A percentile compares a stretch with the other conserved stretches of the same genome.
Conservation (phyloP, 225 moss, liverwort and hornwort genomes). For the Marchantia paleacea region DNA sequence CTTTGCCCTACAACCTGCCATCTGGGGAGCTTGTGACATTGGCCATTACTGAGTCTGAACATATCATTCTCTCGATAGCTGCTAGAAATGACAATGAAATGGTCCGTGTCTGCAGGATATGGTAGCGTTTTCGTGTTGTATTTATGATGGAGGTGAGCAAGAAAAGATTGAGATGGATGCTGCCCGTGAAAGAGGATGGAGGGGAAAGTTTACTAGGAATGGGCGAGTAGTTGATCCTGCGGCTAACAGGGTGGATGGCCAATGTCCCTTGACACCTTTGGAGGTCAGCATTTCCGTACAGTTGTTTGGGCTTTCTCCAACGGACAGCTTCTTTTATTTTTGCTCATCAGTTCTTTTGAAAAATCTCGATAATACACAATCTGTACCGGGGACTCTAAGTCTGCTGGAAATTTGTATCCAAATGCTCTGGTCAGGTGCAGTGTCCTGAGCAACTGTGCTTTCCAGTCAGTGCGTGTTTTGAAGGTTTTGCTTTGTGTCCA, state of each 20-base stretch:
- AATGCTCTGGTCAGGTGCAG: neutral
- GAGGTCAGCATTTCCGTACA: conserved; percentile 46
- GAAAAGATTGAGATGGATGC: conserved; percentile 78
- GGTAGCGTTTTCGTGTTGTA: conserved; percentile 97
- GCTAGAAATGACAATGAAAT: neutral
- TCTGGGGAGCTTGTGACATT: neutral
- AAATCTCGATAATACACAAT: neutral
- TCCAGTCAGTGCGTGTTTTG: neutral
- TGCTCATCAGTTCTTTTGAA: neutral
- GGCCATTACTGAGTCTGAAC: neutral
- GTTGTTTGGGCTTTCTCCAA: neutral
- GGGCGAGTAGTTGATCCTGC: conserved; percentile 65
- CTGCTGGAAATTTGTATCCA: neutral
- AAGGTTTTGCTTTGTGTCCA: neutral
- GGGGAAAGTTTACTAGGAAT: conserved; percentile 81
- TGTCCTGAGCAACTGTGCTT: neutral
- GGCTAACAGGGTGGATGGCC: conserved; percentile 75
- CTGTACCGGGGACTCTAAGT: neutral
- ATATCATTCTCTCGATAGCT: neutral
- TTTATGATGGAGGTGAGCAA: conserved; percentile 72
- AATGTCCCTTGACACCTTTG: conserved; percentile 93
- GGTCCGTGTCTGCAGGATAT: conserved; percentile 59
- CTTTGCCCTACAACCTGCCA: neutral
- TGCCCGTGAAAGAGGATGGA: conserved; percentile 90
- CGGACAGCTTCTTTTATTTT: neutral